Percentiles rank a stretch among this genome's conserved stretches.
Conservation (phyloP, 2,329 filamentous ascomycete genomes). For the Orbilia javanica region DNA sequence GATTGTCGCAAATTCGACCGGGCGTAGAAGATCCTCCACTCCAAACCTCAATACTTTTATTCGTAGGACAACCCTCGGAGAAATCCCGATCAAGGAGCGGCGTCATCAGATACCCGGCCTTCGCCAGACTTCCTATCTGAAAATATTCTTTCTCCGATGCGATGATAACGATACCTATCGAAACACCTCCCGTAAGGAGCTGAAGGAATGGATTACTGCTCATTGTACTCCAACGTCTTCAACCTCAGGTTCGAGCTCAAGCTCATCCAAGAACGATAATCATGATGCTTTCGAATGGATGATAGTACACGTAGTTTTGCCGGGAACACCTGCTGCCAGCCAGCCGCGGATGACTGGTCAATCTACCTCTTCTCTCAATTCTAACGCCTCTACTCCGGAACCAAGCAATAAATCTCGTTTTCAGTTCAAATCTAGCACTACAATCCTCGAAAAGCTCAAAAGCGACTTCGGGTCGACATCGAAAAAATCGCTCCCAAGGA, state of each 20-base stretch:
- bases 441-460: slow-evolving; percentile 87
- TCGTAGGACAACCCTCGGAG: slow-evolving; percentile 38
- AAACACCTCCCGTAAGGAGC: slow-evolving; percentile 77
- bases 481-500: slow-evolving; percentile 73
- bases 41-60: slow-evolving; percentile 54
- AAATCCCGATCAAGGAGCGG: slow-evolving; percentile 69
- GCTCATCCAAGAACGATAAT: slow-evolving; percentile 80
- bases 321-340: slow-evolving; percentile 82
- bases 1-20: slow-evolving; percentile 27
- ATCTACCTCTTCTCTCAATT: slow-evolving; percentile 63
- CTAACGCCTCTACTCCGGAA: slow-evolving; percentile 69
- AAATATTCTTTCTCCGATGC: slow-evolving; percentile 87
- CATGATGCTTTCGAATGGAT: slow-evolving; percentile 98
- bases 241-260: slow-evolving; percentile 65
- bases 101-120: slow-evolving; percentile 96
- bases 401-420: slow-evolving; percentile 76
- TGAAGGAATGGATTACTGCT: slow-evolving; percentile 91
- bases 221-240: slow-evolving; percentile 74
- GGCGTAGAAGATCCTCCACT: slow-evolving; percentile 55
- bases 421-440: slow-evolving; percentile 80
- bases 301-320: slow-evolving; percentile 90
- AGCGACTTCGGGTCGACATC: slow-evolving; percentile 87
- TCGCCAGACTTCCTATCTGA: slow-evolving; percentile 92
- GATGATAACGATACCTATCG: slow-evolving; percentile 98
- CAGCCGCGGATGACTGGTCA: slow-evolving; percentile 76